Evolutionary conservation across 306 rosid genomes (phyloP), one percentile per base, ranked within the genome.

Genomic region (Pterocarpus macrocarpus): DNA sequence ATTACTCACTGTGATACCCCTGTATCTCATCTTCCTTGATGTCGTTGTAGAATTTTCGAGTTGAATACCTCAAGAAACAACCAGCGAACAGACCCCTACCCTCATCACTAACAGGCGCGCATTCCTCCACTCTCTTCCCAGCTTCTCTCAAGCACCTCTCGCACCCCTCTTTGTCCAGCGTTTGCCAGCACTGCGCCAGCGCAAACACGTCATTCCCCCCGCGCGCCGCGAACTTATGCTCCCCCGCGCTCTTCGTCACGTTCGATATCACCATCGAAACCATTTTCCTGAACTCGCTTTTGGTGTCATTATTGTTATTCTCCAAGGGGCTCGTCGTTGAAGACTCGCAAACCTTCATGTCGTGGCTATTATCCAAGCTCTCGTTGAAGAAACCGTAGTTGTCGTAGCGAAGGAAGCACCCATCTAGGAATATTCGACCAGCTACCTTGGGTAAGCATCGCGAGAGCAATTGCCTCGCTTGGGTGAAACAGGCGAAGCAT

Each of bases 151-250:
- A 78, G 71, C 94, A 92, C 16, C 39, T 9, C 28, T 50, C 50
- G 39, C 91, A 92, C 2, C 15, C 73, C 17, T 28, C 36, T 9
- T 14, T n/a, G 34, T 85, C 33, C 1, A 83, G 17, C 0, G 85
- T 80, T 58, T 34, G 78, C 92, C 97, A 92, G 64, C 97, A 90
- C 65, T 92, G 97, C 2, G 94, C 97, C 86, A 90, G 12, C 9
- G 83, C 92, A 65, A 80, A 90, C 69, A 88, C 85, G 38, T 83
- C 94, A 70, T 62, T 79, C 14, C 50, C 81, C 47, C 57, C 83
- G 1, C 5, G 8, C 41, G 79, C 77, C 5, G 86, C 86, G 59
- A 88, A 91, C 39, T 63, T 61, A 7, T 34, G 78, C 13, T 30
- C 61, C 69, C 14, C 50, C 0, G 90, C 91, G 5, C 1, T 57